Conservation (phyloP, 768 basidiomycete genomes). For the Hericium coralloides region DNA sequence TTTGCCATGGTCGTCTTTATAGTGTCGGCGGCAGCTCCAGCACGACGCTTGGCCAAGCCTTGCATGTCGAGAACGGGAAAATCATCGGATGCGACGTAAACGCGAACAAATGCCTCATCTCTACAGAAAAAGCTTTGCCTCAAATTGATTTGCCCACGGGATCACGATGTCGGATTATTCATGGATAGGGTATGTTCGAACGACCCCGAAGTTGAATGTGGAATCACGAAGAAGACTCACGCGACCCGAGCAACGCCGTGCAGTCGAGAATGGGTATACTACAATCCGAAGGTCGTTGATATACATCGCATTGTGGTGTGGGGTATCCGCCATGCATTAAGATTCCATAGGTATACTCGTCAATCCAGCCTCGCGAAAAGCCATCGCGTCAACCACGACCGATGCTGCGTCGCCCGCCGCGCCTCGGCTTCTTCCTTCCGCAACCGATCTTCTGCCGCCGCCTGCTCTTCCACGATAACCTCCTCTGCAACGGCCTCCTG, state of each 20-base stretch:
- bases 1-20: too few relatives aligned
- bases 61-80: neutral
- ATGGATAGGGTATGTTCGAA: neutral
- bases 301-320: too few relatives aligned
- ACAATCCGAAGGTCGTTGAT: too few relatives aligned
- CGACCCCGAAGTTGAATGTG: neutral
- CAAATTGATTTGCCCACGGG: conserved; percentile 1
- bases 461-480: conserved; percentile 60
- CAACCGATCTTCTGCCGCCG: conserved; percentile 42
- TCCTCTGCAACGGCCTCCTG: conserved; percentile 60
- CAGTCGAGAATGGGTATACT: too few relatives aligned
- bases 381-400: conserved; percentile 61
- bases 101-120: conserved; percentile 2
- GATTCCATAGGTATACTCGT: neutral
- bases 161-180: neutral
- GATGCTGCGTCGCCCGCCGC: conserved; percentile 29
- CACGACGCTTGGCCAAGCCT: neutral
- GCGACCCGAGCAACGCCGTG: too few relatives aligned
- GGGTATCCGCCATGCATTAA: too few relatives aligned
- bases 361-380: conserved; percentile 38
- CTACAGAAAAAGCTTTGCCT: neutral
- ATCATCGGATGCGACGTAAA: conserved; percentile 8
- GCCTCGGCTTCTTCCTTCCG: conserved; percentile 48
- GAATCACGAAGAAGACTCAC: too few relatives aligned
- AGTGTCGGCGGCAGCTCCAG: too few relatives aligned